Evolutionary conservation across 306 rosid species (phyloP).

Genomic region (Castanopsis chinensis): DNA sequence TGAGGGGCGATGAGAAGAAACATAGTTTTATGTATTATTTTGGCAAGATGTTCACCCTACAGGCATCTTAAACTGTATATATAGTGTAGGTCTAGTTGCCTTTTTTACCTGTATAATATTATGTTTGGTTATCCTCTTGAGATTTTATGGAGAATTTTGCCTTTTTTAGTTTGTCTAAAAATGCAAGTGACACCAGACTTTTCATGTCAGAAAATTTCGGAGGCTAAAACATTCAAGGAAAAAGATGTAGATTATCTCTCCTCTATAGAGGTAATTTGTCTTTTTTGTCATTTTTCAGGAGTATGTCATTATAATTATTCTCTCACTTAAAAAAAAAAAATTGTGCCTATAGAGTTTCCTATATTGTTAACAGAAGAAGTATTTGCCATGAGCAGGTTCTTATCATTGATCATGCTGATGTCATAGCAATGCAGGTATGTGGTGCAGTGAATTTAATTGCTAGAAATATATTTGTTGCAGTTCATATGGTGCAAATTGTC

Average conservation of each 20-base stretch:
- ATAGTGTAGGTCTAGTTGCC: background rate
- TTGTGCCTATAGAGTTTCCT: background rate
- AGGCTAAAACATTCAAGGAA: slow-evolving; percentile 58
- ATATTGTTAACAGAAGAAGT: slow-evolving; percentile 17
- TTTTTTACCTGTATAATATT: background rate
- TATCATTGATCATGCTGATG: slow-evolving; percentile 89
- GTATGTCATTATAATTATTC: slow-evolving; percentile 13
- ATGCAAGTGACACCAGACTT: slow-evolving; percentile 21
- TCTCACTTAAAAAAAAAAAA: slow-evolving; percentile 6
- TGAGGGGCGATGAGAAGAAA: background rate
- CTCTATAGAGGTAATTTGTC: slow-evolving; percentile 75
- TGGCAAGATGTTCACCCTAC: background rate
- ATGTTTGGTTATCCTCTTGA: slow-evolving; percentile 2
- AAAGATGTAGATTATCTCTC: slow-evolving; percentile 93
- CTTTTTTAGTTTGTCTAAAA: slow-evolving; percentile 4
- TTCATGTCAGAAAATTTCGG: slow-evolving; percentile 73
- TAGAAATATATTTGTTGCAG: slow-evolving; percentile 18
- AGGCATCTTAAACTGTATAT: background rate
- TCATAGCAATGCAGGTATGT: slow-evolving; percentile 86
- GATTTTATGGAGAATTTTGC: background rate
- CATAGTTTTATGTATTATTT: background rate
- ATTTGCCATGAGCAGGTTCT: slow-evolving; percentile 61
- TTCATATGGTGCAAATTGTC: slow-evolving; percentile 13
- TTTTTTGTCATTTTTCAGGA: slow-evolving; percentile 5
- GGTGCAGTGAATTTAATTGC: slow-evolving; percentile 20